Conservation (phyloP, 2,329 filamentous ascomycete species). For the Rugonectria rugulosa region DNA sequence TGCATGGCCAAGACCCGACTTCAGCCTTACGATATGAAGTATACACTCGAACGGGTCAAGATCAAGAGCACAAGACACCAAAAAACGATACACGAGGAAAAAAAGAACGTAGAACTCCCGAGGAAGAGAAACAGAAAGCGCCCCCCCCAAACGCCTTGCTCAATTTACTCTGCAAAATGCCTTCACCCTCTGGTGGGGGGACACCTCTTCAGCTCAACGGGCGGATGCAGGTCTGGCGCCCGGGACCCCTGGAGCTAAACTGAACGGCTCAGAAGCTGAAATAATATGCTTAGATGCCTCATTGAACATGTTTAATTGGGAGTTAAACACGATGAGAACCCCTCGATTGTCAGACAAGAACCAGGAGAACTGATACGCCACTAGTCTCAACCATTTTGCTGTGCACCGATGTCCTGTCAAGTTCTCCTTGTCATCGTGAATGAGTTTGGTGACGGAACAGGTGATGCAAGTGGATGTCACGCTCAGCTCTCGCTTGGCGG, state of each 20-base stretch:
- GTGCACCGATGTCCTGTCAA: too few relatives aligned
- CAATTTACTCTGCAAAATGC: slow-evolving; percentile 19
- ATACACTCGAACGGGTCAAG: slow-evolving; percentile 2
- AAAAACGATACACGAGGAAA: slow-evolving; percentile 1
- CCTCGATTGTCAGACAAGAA: slow-evolving; percentile 5
- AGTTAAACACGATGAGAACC: not conserved
- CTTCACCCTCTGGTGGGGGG: slow-evolving; percentile 11
- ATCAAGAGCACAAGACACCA: slow-evolving; percentile 6
- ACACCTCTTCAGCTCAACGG: slow-evolving; percentile 19
- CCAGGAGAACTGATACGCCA: not conserved
- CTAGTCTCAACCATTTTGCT: too few relatives aligned
- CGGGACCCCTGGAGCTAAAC: slow-evolving; percentile 37
- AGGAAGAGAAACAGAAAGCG: slow-evolving; percentile 11
- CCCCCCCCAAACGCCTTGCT: slow-evolving; percentile 7
- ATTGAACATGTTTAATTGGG: not conserved
- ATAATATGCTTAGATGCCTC: slow-evolving; percentile 21
- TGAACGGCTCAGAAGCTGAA: slow-evolving; percentile 31
- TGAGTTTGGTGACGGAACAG: not conserved
- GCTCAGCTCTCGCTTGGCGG: not conserved
- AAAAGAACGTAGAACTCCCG: not conserved
- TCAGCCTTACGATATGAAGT: not conserved
- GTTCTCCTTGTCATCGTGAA: not conserved
- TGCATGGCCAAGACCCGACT: slow-evolving; percentile 21
- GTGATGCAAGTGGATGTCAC: not conserved
- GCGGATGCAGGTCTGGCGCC: slow-evolving; percentile 25